These are phyloP conservation scores for Aspergillus nomiae DNA, from an alignment of 2,329 filamentous ascomycete species.

Conservation along the genomic window DNA sequence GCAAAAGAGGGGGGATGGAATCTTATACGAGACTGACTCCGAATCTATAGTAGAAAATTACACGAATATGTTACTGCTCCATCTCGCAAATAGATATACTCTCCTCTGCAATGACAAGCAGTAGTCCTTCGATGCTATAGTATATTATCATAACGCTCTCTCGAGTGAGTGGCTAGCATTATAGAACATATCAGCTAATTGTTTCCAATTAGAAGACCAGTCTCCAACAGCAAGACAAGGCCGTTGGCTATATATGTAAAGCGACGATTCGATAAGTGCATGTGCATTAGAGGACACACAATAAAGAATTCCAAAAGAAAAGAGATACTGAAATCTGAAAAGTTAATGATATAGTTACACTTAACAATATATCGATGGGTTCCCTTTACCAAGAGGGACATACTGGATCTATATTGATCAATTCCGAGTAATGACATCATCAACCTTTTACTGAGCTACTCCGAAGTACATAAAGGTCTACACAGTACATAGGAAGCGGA, in stretches of 20 bases:
- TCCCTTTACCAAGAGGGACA: neutral
- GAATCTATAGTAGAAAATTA: too few species aligned
- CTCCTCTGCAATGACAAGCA: neutral
- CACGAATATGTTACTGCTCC: neutral
- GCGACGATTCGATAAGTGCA: neutral
- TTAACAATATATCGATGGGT: neutral
- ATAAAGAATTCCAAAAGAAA: neutral
- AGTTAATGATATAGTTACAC: neutral
- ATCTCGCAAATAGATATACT: neutral
- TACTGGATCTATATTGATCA: neutral
- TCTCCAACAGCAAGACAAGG: neutral
- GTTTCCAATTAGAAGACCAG: neutral
- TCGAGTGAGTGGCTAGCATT: neutral
- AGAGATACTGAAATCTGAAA: neutral
- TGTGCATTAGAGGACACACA: neutral
- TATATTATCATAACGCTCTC: neutral
- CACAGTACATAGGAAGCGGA: too few species aligned
- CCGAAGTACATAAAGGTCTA: neutral
- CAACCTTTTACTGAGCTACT: neutral
- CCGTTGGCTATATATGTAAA: neutral
- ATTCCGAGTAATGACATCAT: neutral
- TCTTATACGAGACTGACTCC: too few species aligned
- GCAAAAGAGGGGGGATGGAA: too few species aligned
- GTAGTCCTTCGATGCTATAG: neutral
- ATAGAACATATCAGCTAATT: neutral